Evolutionary conservation across 2,329 filamentous ascomycete genomes (phyloP).

Genomic region (Cryphonectria nitschkei): DNA sequence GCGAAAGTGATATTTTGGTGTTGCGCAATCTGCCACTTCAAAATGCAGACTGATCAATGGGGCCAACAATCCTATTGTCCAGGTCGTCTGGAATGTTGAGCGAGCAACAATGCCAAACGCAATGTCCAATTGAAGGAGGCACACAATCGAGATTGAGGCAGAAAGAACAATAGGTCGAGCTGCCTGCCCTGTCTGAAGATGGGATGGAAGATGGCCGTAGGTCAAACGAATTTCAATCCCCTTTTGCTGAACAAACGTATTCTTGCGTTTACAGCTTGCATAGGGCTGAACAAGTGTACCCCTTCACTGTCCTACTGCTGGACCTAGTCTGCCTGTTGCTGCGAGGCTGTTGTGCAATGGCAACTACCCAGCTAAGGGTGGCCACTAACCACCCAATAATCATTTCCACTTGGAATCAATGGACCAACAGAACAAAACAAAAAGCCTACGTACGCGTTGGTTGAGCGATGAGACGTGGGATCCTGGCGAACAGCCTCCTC

Average conservation of each 20-base stretch:
- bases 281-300: neutral
- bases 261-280: slow-evolving; percentile 1
- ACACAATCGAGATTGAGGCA: neutral
- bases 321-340: neutral
- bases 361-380: neutral
- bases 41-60: slow-evolving; percentile 6
- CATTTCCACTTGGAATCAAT: neutral
- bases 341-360: neutral
- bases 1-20: slow-evolving; percentile 3
- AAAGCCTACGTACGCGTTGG: slow-evolving; percentile 72
- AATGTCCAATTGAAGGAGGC: neutral
- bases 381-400: neutral
- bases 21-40: slow-evolving; percentile 6
- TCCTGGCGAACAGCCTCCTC: slow-evolving; percentile 72
- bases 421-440: slow-evolving; percentile 19
- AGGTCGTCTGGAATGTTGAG: neutral
- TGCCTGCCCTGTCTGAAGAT: neutral
- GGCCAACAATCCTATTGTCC: neutral
- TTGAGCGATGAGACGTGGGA: slow-evolving; percentile 72
- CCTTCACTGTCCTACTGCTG: neutral
- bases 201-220: neutral
- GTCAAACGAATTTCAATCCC: neutral
- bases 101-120: neutral
- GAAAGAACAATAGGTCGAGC: slow-evolving; percentile 4
- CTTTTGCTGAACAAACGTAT: neutral